These are phyloP conservation scores for Rhizopus sp. DNA, from an alignment of 371 early-diverging fungal genomes.

Conservation along the genomic window DNA sequence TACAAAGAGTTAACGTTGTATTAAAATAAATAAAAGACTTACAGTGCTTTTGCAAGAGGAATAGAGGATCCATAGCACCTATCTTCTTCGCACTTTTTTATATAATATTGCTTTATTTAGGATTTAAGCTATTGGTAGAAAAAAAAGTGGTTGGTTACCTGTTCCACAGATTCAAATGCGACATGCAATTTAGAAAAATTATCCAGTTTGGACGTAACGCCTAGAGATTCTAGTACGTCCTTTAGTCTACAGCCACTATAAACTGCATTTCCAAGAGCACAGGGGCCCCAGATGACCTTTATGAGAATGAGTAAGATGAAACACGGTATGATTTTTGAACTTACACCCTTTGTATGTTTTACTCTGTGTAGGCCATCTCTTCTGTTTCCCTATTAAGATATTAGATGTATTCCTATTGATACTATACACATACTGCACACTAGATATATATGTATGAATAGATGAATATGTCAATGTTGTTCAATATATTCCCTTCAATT, in stretches of 20 bases:
- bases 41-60: slow-evolving; percentile 77
- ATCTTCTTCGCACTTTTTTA: slow-evolving; percentile 57
- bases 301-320: background rate
- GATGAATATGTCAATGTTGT: background rate
- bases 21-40: slow-evolving; percentile 17
- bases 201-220: slow-evolving; percentile 41
- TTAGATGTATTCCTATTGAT: slow-evolving; percentile 4
- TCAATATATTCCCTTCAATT: slow-evolving; percentile 2
- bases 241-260: slow-evolving; percentile 80
- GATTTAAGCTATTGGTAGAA: background rate
- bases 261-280: slow-evolving; percentile 77
- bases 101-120: background rate
- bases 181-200: slow-evolving; percentile 62
- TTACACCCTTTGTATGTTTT: slow-evolving; percentile 74
- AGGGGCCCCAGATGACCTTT: slow-evolving; percentile 75
- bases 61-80: slow-evolving; percentile 82
- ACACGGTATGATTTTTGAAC: background rate
- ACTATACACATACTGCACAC: slow-evolving; percentile 28
- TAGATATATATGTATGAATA: slow-evolving; percentile 7
- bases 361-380: slow-evolving; percentile 79
- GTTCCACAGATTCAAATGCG: slow-evolving; percentile 72
- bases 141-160: slow-evolving; percentile 37
- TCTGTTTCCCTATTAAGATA: slow-evolving; percentile 65
- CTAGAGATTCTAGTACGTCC: slow-evolving; percentile 65
- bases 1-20: slow-evolving; percentile 16